These are phyloP conservation scores for Isatis tinctoria DNA, from an alignment of 345 rosid genomes.

Conservation along the genomic window DNA sequence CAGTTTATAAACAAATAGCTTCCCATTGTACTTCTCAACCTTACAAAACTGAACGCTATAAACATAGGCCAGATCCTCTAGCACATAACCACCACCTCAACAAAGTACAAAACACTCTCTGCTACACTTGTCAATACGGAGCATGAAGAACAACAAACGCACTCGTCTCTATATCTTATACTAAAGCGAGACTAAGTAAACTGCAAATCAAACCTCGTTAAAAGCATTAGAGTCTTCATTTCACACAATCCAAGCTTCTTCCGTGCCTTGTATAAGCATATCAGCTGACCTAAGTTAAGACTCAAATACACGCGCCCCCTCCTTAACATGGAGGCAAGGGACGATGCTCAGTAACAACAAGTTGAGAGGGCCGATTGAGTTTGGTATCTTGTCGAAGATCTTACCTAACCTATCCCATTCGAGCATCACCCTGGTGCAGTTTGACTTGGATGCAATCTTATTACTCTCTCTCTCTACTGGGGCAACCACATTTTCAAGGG, in stretches of 20 bases:
- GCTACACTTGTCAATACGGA: neutral
- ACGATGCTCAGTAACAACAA: neutral
- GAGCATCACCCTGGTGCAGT: neutral
- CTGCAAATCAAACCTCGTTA: neutral
- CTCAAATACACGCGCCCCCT: too few relatives aligned
- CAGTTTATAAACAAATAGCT: neutral
- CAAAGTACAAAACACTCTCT: neutral
- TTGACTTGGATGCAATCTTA: neutral
- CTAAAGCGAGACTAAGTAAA: neutral
- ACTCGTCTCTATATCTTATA: neutral
- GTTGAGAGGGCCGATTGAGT: neutral
- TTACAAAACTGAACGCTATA: neutral
- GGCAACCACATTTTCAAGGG: neutral
- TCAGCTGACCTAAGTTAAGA: too few relatives aligned
- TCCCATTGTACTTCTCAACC: neutral
- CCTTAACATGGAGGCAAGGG: too few relatives aligned
- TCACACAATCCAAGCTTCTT: too few relatives aligned
- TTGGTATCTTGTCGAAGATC: neutral
- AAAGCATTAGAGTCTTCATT: neutral
- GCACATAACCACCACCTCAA: neutral
- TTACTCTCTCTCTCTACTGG: neutral
- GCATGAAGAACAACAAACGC: neutral
- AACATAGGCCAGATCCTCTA: neutral
- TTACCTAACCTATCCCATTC: neutral
- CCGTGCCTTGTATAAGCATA: too few relatives aligned